Percentiles rank a stretch among this genome's conserved stretches.
Evolutionary conservation across 139 green algal species (phyloP).

Genomic region (Coelastrella sp.): DNA sequence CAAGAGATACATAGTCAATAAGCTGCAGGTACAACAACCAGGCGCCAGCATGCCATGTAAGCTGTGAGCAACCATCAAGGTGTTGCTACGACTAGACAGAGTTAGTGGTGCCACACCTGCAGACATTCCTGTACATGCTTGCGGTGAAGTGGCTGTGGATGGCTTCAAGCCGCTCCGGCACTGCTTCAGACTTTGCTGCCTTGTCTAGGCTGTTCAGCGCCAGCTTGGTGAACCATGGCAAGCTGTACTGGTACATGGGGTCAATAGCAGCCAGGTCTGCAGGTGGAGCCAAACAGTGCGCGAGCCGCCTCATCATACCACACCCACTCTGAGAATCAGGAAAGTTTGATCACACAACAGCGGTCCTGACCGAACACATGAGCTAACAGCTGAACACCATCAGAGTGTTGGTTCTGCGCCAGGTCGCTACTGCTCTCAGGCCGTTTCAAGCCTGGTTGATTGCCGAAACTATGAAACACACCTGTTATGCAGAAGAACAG

Average conservation of each 20-base stretch:
- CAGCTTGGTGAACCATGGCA: slow-evolving; percentile 85
- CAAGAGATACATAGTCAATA: not conserved
- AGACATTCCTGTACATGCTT: slow-evolving; percentile 67
- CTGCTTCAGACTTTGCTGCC: slow-evolving; percentile 53
- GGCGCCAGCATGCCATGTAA: not conserved
- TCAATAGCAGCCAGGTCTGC: slow-evolving; percentile 68
- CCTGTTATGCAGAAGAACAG: slow-evolving; percentile 86
- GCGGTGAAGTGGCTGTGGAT: slow-evolving; percentile 88
- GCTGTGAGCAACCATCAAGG: not conserved
- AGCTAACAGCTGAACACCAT: not conserved
- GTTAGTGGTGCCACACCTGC: not conserved
- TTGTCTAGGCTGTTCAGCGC: slow-evolving; percentile 65
- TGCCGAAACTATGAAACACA: not conserved
- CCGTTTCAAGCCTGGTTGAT: too few relatives aligned
- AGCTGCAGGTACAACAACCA: not conserved
- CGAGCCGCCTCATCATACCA: not conserved
- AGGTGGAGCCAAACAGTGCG: not conserved
- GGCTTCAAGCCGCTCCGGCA: slow-evolving; percentile 67
- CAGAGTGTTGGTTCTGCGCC: not conserved
- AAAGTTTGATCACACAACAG: not conserved
- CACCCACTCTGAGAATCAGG: not conserved
- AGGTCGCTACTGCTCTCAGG: not conserved
- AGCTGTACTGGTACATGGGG: slow-evolving; percentile 87
- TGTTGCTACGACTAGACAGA: not conserved
- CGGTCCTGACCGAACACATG: not conserved